These are phyloP conservation scores for Fonsecaea monophora DNA, from an alignment of 2,329 filamentous ascomycete species.

Conservation along the genomic window DNA sequence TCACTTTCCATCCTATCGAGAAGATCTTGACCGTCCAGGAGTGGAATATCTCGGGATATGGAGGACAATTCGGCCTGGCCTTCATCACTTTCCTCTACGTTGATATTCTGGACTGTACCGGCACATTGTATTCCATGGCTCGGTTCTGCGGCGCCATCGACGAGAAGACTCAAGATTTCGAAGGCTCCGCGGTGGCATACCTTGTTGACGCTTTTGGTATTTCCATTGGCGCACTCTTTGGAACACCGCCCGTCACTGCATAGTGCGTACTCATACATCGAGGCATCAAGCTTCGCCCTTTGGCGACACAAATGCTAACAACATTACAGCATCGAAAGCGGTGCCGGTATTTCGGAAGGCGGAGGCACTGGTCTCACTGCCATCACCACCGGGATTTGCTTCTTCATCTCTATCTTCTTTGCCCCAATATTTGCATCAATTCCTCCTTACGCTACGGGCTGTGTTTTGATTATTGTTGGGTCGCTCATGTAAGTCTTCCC, in stretches of 20 bases:
- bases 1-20: slow-evolving; percentile 79
- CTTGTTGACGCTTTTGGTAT: slow-evolving; percentile 81
- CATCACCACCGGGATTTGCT: slow-evolving; percentile 78
- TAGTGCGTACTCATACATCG: slow-evolving; percentile 53
- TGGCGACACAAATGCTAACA: background rate
- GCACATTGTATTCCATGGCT: slow-evolving; percentile 89
- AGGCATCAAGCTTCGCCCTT: background rate
- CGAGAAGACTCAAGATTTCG: slow-evolving; percentile 83
- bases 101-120: slow-evolving; percentile 85
- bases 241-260: slow-evolving; percentile 80
- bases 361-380: slow-evolving; percentile 85
- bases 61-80: slow-evolving; percentile 79
- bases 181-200: slow-evolving; percentile 82
- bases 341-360: slow-evolving; percentile 86
- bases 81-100: slow-evolving; percentile 90
- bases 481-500: slow-evolving; percentile 74
- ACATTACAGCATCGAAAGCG: slow-evolving; percentile 71
- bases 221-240: slow-evolving; percentile 79
- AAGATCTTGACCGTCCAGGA: slow-evolving; percentile 73
- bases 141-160: slow-evolving; percentile 81
- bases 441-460: slow-evolving; percentile 86
- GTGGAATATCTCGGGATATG: slow-evolving; percentile 73
- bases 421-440: slow-evolving; percentile 90
- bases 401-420: slow-evolving; percentile 88
- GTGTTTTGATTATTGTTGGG: slow-evolving; percentile 86